Percentiles rank a stretch among this genome's conserved stretches.
phyloP scores from a whole-genome alignment of 1,284 basidiomycete genomes.

The Cystobasidium sp. region DNA sequence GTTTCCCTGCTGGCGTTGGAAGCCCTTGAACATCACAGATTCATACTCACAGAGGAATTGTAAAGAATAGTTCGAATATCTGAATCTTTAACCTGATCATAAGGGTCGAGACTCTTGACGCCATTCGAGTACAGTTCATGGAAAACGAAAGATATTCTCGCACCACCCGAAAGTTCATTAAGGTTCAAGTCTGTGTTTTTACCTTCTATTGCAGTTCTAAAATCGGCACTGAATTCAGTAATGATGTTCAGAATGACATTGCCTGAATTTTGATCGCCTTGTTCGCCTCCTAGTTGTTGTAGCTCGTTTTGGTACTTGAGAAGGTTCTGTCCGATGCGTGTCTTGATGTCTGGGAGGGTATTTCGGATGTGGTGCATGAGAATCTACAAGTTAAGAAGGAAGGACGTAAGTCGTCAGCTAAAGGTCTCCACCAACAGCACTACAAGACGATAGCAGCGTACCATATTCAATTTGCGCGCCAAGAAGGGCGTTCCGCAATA shows the following conservation, averaged over 20 bases:
- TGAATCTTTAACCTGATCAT: constrained; percentile 97
- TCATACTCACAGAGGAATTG: constrained; percentile 82
- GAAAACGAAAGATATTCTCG: constrained; percentile 96
- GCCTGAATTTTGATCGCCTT: constrained; percentile 79
- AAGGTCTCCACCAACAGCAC: not conserved
- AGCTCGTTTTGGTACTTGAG: constrained; percentile 86
- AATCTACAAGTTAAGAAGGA: constrained; percentile 65
- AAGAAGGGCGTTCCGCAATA: constrained; percentile 99
- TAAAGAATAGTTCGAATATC: constrained; percentile 95
- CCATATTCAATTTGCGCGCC: constrained; percentile 93
- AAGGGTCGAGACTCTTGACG: constrained; percentile 93
- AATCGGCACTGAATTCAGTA: constrained; percentile 95
- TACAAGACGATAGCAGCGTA: constrained; percentile 53
- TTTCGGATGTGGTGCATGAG: constrained; percentile 97
- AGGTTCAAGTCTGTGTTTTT: constrained; percentile 92
- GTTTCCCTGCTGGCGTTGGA: too few relatives aligned
- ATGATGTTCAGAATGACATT: constrained; percentile 93
- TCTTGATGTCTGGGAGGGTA: constrained; percentile 95
- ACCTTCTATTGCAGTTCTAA: constrained; percentile 94
- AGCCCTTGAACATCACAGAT: too few relatives aligned
- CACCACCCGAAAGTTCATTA: constrained; percentile 95
- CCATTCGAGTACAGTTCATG: constrained; percentile 98
- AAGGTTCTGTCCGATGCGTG: constrained; percentile 82
- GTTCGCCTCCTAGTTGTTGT: constrained; percentile 78
- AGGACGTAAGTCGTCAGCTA: not conserved